A percentile compares a stretch with the other conserved stretches of the same genome.
Conservation (phyloP, 768 basidiomycete species). For the Leccinum arenicola region DNA sequence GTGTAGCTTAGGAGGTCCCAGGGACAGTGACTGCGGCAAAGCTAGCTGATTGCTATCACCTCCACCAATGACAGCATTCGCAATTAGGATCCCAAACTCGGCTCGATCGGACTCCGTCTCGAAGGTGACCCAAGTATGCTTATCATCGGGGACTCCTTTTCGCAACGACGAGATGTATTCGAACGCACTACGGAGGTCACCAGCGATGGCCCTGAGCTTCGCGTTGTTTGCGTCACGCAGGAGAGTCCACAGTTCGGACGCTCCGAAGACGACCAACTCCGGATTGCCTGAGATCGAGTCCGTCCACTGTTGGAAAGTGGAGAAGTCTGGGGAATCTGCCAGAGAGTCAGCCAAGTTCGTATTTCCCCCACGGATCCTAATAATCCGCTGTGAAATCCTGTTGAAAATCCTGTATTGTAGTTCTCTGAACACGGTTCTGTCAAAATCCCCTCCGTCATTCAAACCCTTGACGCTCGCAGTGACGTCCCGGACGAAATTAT, state of each 20-base stretch:
- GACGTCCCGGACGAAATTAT: slow-evolving; percentile 1
- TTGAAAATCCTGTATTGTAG: slow-evolving; percentile 1
- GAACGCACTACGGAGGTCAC: slow-evolving; percentile 3
- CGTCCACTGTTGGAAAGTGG: slow-evolving; percentile 4
- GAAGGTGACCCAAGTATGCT: slow-evolving; percentile 5
- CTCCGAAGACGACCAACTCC: background rate
- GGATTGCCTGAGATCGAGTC: slow-evolving; percentile 1
- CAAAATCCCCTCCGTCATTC: slow-evolving; percentile 6
- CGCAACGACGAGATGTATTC: slow-evolving; percentile 3
- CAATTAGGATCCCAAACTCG: slow-evolving; percentile 7
- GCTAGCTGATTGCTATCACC: slow-evolving; percentile 1
- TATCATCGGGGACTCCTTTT: background rate
- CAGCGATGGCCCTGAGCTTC: slow-evolving; percentile 1
- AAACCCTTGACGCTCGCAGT: slow-evolving; percentile 10
- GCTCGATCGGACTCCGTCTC: background rate
- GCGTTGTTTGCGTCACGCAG: slow-evolving; percentile 1
- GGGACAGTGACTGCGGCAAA: background rate
- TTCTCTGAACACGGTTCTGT: background rate
- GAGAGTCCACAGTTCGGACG: slow-evolving; percentile 5
- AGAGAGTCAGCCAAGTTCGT: slow-evolving; percentile 1
- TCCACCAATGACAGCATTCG: slow-evolving; percentile 3
- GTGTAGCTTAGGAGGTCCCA: slow-evolving; percentile 5
- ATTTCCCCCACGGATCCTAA: slow-evolving; percentile 6
- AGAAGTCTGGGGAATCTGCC: background rate
- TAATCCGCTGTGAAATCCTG: slow-evolving; percentile 4